Evolutionary conservation across 441 rosid genomes (phyloP).

Genomic region (Rhodomyrtus psidioides): DNA sequence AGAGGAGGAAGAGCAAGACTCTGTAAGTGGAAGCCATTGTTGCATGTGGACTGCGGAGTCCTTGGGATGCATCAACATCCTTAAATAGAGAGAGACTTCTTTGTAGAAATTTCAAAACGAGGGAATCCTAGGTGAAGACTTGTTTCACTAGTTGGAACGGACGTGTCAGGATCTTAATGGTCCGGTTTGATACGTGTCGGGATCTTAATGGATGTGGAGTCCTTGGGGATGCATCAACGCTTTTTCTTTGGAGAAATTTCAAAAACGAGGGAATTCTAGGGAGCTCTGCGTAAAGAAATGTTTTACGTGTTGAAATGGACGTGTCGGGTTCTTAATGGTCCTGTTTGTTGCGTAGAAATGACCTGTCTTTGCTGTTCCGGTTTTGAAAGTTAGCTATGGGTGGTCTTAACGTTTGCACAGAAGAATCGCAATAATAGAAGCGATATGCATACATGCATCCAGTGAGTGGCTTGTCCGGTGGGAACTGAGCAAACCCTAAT

Average conservation of each 20-base stretch:
- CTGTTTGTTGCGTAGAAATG: not conserved
- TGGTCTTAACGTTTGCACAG: not conserved
- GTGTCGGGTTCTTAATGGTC: not conserved
- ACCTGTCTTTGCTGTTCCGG: not conserved
- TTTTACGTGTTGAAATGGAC: not conserved
- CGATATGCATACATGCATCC: no score
- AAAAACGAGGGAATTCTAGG: not conserved
- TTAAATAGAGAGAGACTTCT: not conserved
- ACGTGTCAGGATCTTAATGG: not conserved
- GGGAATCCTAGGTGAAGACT: not conserved
- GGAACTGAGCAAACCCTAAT: not conserved
- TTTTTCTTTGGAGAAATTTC: not conserved
- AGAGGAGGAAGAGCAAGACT: constrained; percentile 1
- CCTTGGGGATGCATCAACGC: not conserved
- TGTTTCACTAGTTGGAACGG: not conserved
- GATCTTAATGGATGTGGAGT: not conserved
- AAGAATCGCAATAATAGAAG: not conserved
- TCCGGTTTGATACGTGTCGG: not conserved
- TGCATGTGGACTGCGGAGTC: not conserved
- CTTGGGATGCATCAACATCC: not conserved
- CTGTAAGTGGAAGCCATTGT: not conserved
- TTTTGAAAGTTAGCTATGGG: not conserved
- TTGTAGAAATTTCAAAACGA: not conserved
- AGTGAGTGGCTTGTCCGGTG: not conserved
- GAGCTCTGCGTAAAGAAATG: fast-evolving